These are phyloP conservation scores for Penicillium steckii DNA, from an alignment of 495 filamentous ascomycete genomes.

Conservation along the genomic window DNA sequence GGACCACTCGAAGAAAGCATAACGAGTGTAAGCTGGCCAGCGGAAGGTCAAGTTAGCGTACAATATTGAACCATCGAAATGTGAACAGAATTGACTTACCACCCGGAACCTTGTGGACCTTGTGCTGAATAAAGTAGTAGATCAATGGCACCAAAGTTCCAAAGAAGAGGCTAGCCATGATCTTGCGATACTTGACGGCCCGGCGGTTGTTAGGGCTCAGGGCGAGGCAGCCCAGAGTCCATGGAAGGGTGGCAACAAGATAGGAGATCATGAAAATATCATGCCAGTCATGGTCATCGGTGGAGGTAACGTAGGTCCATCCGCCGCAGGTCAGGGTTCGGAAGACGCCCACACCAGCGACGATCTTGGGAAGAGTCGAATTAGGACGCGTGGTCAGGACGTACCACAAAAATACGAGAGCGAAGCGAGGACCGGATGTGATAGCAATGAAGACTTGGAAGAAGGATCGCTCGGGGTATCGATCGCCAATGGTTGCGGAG, in stretches of 20 bases:
- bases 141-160: conserved; percentile 85
- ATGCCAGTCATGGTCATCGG: conserved; percentile 98
- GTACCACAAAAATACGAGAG: conserved; percentile 90
- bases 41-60: background rate
- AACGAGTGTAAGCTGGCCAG: conserved; percentile 86
- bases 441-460: conserved; percentile 97
- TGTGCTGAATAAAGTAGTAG: conserved; percentile 99
- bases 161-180: conserved; percentile 82
- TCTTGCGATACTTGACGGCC: conserved; percentile 87
- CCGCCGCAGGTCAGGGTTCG: conserved; percentile 93
- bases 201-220: conserved; percentile 82
- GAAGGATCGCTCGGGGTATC: conserved; percentile 94
- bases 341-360: conserved; percentile 78
- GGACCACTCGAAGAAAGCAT: conserved; percentile 97
- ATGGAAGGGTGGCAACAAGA: conserved; percentile 88
- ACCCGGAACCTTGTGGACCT: conserved; percentile 90
- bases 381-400: conserved; percentile 77
- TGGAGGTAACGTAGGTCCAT: conserved; percentile 98
- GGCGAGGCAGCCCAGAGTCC: conserved; percentile 88
- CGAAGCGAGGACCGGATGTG: conserved; percentile 91
- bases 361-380: conserved; percentile 72
- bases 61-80: background rate
- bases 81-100: conserved; percentile 54
- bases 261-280: conserved; percentile 99
- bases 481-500: conserved; percentile 96